A percentile compares a stretch with the other conserved stretches of the same genome.
phyloP scores from a whole-genome alignment of 108 stramenopile genomes.

The Bacterosira constricta region DNA sequence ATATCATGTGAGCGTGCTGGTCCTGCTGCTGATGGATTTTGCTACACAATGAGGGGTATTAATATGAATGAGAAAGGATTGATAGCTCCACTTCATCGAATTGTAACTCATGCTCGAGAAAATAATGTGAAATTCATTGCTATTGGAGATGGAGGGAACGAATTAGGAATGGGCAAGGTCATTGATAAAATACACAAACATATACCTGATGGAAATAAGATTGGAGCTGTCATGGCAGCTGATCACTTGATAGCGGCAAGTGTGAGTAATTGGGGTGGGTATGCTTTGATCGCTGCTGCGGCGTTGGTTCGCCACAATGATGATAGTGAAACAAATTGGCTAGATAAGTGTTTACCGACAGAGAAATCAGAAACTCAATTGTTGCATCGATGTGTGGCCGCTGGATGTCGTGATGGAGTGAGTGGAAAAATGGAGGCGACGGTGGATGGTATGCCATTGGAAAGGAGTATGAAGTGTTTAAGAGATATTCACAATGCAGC shows the following conservation, averaged over 20 bases:
- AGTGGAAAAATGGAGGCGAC: slow-evolving; percentile 66
- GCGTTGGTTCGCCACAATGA: slow-evolving; percentile 39
- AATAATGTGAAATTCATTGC: slow-evolving; percentile 43
- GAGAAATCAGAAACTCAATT: slow-evolving; percentile 58
- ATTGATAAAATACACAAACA: slow-evolving; percentile 52
- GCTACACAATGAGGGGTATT: slow-evolving; percentile 86
- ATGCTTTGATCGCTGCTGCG: slow-evolving; percentile 71
- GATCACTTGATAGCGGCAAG: slow-evolving; percentile 78
- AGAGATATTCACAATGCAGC: slow-evolving; percentile 53
- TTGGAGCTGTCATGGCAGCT: slow-evolving; percentile 66
- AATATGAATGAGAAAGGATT: slow-evolving; percentile 68
- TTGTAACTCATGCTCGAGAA: slow-evolving; percentile 47
- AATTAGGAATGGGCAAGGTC: slow-evolving; percentile 90
- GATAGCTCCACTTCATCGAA: slow-evolving; percentile 75
- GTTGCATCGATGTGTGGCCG: slow-evolving; percentile 56
- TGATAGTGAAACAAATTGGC: slow-evolving; percentile 22
- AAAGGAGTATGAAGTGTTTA: slow-evolving; percentile 65
- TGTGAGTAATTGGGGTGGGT: slow-evolving; percentile 91
- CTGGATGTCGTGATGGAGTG: slow-evolving; percentile 74
- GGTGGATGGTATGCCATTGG: slow-evolving; percentile 79
- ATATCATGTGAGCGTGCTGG: slow-evolving; percentile 85
- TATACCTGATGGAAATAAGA: slow-evolving; percentile 65
- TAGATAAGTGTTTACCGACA: slow-evolving; percentile 57
- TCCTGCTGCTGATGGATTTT: slow-evolving; percentile 70
- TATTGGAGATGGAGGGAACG: slow-evolving; percentile 83